A percentile compares a stretch with the other conserved stretches of the same genome.
phyloP scores from a whole-genome alignment of 2,329 filamentous ascomycete genomes.

The Monilinia laxa region DNA sequence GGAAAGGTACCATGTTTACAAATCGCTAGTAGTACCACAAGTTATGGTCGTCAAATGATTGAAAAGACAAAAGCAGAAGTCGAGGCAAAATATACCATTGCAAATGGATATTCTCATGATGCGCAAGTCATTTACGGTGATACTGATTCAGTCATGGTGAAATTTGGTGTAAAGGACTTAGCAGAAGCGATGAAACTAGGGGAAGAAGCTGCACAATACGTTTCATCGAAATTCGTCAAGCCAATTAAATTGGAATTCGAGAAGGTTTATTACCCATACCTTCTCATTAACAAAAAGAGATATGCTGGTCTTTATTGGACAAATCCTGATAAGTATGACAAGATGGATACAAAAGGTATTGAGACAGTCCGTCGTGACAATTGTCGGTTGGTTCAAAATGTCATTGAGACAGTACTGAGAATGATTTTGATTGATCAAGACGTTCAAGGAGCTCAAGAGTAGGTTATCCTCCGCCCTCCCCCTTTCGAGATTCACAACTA shows the following conservation, averaged over 20 bases:
- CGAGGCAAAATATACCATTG: constrained; percentile 82
- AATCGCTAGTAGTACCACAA: constrained; percentile 95
- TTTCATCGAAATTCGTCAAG: constrained; percentile 89
- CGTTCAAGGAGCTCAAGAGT: constrained; percentile 88
- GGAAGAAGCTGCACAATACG: constrained; percentile 84
- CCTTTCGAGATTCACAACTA: background rate
- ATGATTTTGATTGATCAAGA: constrained; percentile 96
- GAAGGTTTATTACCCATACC: constrained; percentile 97
- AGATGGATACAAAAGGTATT: constrained; percentile 99
- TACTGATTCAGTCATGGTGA: constrained; percentile 99
- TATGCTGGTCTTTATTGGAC: constrained; percentile 99
- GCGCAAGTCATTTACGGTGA: constrained; percentile 98
- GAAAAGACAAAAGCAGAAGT: constrained; percentile 97
- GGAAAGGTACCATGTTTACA: constrained; percentile 93
- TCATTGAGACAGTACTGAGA: constrained; percentile 92
- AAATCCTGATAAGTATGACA: constrained; percentile 89
- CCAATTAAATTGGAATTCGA: constrained; percentile 99
- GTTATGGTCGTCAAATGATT: constrained; percentile 98
- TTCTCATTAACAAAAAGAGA: constrained; percentile 99
- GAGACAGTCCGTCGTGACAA: constrained; percentile 98
- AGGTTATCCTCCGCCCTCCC: constrained; percentile 48
- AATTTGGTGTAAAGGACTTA: constrained; percentile 88
- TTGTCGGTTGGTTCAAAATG: constrained; percentile 89
- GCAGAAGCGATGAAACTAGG: constrained; percentile 90
- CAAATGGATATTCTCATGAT: constrained; percentile 91